Evolutionary conservation across 257 asterid genomes (phyloP), one percentile per base, ranked within the genome.

Genomic region (Fraxinus americana): DNA sequence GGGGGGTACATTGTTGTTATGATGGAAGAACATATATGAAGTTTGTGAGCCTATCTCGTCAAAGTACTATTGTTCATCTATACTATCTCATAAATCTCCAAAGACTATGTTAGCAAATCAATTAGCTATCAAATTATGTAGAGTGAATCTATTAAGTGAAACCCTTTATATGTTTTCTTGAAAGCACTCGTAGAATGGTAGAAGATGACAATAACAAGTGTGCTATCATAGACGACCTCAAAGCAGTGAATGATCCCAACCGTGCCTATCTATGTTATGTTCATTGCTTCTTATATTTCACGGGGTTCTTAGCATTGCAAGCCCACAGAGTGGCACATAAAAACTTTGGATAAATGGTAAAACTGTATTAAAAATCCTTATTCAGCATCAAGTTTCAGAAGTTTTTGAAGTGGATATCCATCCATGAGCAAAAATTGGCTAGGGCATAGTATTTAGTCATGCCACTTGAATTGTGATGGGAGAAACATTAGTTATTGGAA

Each of bases 381-480:
- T 89, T 4, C 90, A 89, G 71, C 83, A 67, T 54, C 81, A 83
- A 25, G 87, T 83, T 30, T 89, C 88, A 1, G 87, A 87, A 41
- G 90, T 84, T 2, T 85, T 87, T 57, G 91, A 82, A 8, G 82
- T 89, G 81, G 92, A 89, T 8, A 87, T 89, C 14, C 91, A 89
- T 75, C 92, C 91, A 1, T 85, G 78, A 4, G 91, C 91, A 4
- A 82, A 19, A 78, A 80, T 89, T 0, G 92, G 92, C 72, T 54
- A 71, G 4, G 88, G 91, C 29, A 12, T 89, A 0, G 72, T 89
- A 52, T 79, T 89, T 19, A 90, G 87, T 77, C 93, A 90, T 71
- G 97, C 90, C 29, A 92, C 97, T 0, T 97, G 98, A n/a, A 86
- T 92, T 29, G 98, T 94, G 8, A 82, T 92, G 13, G 97, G 98